These are phyloP conservation scores for Rehmannia glutinosa DNA, from an alignment of 257 asterid species.

Conservation along the genomic window DNA sequence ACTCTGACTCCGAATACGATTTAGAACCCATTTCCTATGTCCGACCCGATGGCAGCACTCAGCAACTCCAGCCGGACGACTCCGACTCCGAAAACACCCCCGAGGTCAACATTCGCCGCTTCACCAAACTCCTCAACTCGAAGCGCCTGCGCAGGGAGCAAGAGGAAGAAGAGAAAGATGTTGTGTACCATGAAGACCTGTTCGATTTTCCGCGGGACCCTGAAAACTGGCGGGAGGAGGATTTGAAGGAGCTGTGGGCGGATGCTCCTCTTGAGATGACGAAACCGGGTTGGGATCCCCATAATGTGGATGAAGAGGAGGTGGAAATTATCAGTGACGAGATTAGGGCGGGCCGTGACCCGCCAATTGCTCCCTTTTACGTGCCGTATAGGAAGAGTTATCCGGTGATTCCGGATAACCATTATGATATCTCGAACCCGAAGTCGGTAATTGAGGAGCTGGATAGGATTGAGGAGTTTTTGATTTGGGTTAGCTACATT, in stretches of 20 bases:
- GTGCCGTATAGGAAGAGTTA: constrained; percentile 78
- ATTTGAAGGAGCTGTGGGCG: constrained; percentile 88
- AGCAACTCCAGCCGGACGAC: constrained; percentile 18
- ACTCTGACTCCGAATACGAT: constrained; percentile 27
- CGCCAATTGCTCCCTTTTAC: constrained; percentile 87
- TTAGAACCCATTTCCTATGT: constrained; percentile 22
- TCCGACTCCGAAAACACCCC: constrained; percentile 40
- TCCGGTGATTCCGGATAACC: constrained; percentile 67
- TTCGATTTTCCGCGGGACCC: constrained; percentile 75
- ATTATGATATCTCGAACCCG: constrained; percentile 49
- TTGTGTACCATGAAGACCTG: constrained; percentile 36
- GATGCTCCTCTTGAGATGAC: constrained; percentile 74
- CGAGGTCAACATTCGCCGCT: constrained; percentile 44
- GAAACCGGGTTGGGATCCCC: constrained; percentile 93
- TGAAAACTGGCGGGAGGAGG: constrained; percentile 91
- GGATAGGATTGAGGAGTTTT: constrained; percentile 94
- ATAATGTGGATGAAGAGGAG: constrained; percentile 61
- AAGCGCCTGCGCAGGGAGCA: constrained; percentile 27
- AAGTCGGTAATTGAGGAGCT: constrained; percentile 88
- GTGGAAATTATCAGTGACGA: constrained; percentile 33
- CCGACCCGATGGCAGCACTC: constrained; percentile 23
- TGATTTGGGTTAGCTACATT: constrained; percentile 95
- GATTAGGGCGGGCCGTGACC: constrained; percentile 61
- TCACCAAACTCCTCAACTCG: constrained; percentile 37
- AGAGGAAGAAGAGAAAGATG: constrained; percentile 42